phyloP scores from a whole-genome alignment of 2,329 filamentous ascomycete species.

The Phaeomoniella chlamydospora region DNA sequence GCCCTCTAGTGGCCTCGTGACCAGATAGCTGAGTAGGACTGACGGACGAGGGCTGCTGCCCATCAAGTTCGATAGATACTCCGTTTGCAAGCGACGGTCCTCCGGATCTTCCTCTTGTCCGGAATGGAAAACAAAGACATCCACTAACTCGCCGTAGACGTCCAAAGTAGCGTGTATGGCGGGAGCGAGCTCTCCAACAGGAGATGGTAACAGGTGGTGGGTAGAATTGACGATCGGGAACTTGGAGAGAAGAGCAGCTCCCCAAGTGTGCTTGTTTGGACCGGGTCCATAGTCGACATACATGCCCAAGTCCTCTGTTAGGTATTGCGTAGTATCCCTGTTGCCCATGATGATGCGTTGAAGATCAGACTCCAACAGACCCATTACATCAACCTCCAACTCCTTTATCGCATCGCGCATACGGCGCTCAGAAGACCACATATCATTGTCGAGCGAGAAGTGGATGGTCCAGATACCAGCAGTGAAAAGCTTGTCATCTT shows the following conservation, averaged over 20 bases:
- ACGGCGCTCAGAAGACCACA: constrained; percentile 93
- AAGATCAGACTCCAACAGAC: constrained; percentile 82
- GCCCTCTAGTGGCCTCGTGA: constrained; percentile 76
- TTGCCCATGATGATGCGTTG: constrained; percentile 99
- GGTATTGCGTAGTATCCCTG: constrained; percentile 84
- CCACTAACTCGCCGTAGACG: constrained; percentile 76
- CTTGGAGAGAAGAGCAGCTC: constrained; percentile 79
- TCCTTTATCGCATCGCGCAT: constrained; percentile 86
- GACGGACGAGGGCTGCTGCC: constrained; percentile 63
- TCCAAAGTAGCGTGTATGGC: constrained; percentile 95
- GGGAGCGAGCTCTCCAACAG: constrained; percentile 85
- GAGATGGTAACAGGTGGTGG: constrained; percentile 84
- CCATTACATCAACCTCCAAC: constrained; percentile 91
- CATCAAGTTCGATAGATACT: constrained; percentile 83
- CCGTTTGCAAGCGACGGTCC: constrained; percentile 71
- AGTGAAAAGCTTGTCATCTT: constrained; percentile 73
- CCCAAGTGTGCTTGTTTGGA: constrained; percentile 98
- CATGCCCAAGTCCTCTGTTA: constrained; percentile 95
- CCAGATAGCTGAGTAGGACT: constrained; percentile 80
- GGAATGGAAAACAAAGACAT: constrained; percentile 97
- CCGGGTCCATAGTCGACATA: constrained; percentile 96
- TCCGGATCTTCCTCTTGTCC: constrained; percentile 94
- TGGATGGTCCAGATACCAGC: constrained; percentile 98
- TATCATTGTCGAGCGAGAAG: constrained; percentile 94
- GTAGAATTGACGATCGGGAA: constrained; percentile 97